A percentile compares a stretch with the other conserved stretches of the same genome.
Conservation (phyloP, 2,329 filamentous ascomycete species). For the Colletotrichum scovillei region DNA sequence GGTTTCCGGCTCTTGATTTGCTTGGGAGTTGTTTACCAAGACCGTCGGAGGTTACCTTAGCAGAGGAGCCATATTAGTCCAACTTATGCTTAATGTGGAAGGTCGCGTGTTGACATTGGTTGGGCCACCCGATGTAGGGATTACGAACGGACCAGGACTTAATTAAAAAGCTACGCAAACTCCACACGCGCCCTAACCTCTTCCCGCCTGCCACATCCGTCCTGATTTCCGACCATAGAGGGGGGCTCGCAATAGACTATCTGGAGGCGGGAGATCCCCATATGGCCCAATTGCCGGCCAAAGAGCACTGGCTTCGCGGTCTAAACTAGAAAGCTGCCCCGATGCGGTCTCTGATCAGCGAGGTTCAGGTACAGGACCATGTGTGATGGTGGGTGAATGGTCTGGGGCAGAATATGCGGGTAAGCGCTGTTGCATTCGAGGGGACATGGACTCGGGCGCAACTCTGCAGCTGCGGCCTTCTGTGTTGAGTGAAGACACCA, state of each 20-base stretch:
- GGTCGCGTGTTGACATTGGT: slow-evolving; percentile 22
- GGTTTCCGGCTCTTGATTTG: background rate
- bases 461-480: background rate
- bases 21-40: background rate
- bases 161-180: slow-evolving; percentile 11
- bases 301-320: background rate
- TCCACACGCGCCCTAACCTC: slow-evolving; percentile 12
- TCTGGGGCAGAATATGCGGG: slow-evolving; percentile 9
- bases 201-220: slow-evolving; percentile 30
- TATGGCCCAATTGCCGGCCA: slow-evolving; percentile 22
- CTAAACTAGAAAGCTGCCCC: background rate
- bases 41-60: slow-evolving; percentile 7
- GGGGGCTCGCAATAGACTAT: slow-evolving; percentile 19
- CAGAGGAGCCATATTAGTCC: slow-evolving; percentile 7
- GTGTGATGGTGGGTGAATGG: background rate
- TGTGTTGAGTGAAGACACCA: background rate
- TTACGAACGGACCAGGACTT: background rate
- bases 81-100: slow-evolving; percentile 35
- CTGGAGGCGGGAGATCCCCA: slow-evolving; percentile 26
- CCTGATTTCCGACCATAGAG: slow-evolving; percentile 11
- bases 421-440: slow-evolving; percentile 2
- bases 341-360: background rate
- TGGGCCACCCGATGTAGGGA: background rate
- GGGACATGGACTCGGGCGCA: slow-evolving; percentile 1
- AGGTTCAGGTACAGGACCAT: background rate